Evolutionary conservation across 2,329 filamentous ascomycete species (phyloP).

Genomic region (Fusarium protoensiforme): DNA sequence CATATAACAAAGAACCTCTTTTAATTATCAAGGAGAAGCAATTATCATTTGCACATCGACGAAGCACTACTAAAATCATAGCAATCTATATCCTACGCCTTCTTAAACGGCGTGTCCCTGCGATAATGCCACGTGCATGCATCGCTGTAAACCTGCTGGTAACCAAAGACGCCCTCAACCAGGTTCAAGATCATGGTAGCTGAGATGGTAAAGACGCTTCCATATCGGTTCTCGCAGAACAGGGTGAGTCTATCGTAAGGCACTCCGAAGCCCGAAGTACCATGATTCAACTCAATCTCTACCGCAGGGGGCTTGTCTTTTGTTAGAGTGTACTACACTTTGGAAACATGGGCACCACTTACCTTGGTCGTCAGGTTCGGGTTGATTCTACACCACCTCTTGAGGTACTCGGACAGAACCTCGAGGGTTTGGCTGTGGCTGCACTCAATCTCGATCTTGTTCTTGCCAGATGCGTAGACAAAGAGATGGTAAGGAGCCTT

Average conservation of each 20-base stretch:
- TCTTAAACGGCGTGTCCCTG: constrained; percentile 31
- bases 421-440: constrained; percentile 60
- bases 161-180: constrained; percentile 60
- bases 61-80: not conserved
- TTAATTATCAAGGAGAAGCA: not conserved
- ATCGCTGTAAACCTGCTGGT: constrained; percentile 43
- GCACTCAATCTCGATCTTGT: constrained; percentile 55
- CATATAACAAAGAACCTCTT: no score
- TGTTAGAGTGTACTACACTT: not conserved
- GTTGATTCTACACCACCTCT: constrained; percentile 59
- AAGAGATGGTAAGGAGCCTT: constrained; percentile 61
- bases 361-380: constrained; percentile 51
- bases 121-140: constrained; percentile 42
- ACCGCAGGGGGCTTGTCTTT: constrained; percentile 54
- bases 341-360: constrained; percentile 3
- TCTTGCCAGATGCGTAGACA: constrained; percentile 46
- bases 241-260: constrained; percentile 57
- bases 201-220: constrained; percentile 49
- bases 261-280: constrained; percentile 56
- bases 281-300: constrained; percentile 55
- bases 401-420: constrained; percentile 58
- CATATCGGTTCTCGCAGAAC: constrained; percentile 47
- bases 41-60: not conserved
- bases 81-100: not conserved
- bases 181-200: constrained; percentile 58